Evolutionary conservation across 148 eudicot species (phyloP), one percentile per base, ranked within the genome.

Genomic region (Fagopyrum tataricum): DNA sequence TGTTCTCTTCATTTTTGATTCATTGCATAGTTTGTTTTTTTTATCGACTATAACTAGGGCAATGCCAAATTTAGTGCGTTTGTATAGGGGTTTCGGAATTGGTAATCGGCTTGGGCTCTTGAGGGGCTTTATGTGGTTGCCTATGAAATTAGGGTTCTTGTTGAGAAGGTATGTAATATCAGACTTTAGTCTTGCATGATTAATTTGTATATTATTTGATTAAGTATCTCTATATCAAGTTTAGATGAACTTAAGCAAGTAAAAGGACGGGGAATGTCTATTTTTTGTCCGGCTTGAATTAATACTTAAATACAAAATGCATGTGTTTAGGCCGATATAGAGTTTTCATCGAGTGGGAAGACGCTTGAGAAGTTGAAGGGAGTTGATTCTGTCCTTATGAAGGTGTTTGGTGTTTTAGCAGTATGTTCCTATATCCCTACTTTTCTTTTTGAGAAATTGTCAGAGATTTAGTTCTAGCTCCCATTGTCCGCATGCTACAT

Each of bases 31-130:
- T 55, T 55, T 49, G 11, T 49, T 23, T 56, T 17, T 7, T 44
- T 47, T 68, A 44, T 58, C 56, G 72, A 64, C 23, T 67, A 44
- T 79, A 20, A 61, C 76, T 51, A 56, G 66, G 70, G 72, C 24
- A 73, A 74, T 61, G 79, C 68, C 74, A 71, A 53, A 73, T 78
- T 74, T 80, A 94, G 98, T 87, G 91, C 93, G 43, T 91, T 91
- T 71, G 72, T 90, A 74, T 96, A 94, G 86, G 99, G 91, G 47
- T 91, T 95, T 72, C 90, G 97, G 72, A 91, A 90, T 58, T 95
- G 97, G 97, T 96, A 95, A 71, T 87, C 93, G 1, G 93, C 96
- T 0, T 95, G 99, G 99, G 97, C 96, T 67, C 86, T 95, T 74
- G 90, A 90, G 73, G 87, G 96, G 13, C 67, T 95, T 4, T 90